Evolutionary conservation across 2,329 filamentous ascomycete genomes (phyloP).

Genomic region (Chalaropsis thielavioides): DNA sequence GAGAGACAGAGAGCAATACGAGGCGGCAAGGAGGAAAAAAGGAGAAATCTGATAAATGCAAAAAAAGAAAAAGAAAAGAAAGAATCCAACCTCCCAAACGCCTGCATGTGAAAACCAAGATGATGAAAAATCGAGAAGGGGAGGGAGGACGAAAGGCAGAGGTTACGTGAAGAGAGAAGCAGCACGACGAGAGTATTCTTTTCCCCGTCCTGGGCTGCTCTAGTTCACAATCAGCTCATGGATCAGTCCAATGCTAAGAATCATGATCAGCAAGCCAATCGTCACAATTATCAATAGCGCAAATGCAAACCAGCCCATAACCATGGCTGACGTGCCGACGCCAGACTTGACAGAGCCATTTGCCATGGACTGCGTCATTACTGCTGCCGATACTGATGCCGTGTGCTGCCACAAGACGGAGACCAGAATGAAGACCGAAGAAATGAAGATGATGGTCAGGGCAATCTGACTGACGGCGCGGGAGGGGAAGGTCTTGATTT

Average conservation of each 20-base stretch:
- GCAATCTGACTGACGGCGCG: slow-evolving; percentile 85
- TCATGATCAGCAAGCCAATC: slow-evolving; percentile 90
- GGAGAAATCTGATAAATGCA: slow-evolving; percentile 10
- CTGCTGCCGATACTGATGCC: slow-evolving; percentile 84
- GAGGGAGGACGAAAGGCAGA: not conserved
- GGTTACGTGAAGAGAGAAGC: not conserved
- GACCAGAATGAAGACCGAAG: slow-evolving; percentile 57
- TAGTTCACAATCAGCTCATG: slow-evolving; percentile 36
- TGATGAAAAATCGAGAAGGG: not conserved
- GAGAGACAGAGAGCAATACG: not conserved
- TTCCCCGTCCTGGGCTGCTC: not conserved
- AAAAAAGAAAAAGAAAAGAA: slow-evolving; percentile 2
- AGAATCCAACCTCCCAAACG: slow-evolving; percentile 10
- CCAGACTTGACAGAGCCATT: slow-evolving; percentile 79
- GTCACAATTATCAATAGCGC: slow-evolving; percentile 87
- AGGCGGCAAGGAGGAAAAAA: slow-evolving; percentile 3
- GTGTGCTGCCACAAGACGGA: slow-evolving; percentile 83
- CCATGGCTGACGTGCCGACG: slow-evolving; percentile 89
- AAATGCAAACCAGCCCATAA: slow-evolving; percentile 95
- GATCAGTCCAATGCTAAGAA: slow-evolving; percentile 76
- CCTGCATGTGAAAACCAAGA: slow-evolving; percentile 3
- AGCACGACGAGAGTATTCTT: not conserved
- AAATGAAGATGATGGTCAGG: slow-evolving; percentile 77
- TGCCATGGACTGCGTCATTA: slow-evolving; percentile 82
- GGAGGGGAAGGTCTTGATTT: slow-evolving; percentile 88